Evolutionary conservation across 768 basidiomycete species (phyloP).

Genomic region (Auricularia sp.): DNA sequence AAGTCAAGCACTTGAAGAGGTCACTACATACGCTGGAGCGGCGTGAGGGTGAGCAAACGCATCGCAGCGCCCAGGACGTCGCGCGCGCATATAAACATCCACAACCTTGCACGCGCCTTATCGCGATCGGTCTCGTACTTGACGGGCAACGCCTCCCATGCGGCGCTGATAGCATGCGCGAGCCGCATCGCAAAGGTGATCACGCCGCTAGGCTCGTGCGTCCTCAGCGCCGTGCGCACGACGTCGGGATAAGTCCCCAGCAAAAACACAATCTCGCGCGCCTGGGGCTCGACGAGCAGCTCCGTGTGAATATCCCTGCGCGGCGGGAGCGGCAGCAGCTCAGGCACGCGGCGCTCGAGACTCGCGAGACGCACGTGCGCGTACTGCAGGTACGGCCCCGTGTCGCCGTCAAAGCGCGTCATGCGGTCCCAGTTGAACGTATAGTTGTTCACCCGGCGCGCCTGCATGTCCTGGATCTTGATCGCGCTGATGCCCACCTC

Average conservation of each 20-base stretch:
- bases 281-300: constrained; percentile 33
- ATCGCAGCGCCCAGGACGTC: constrained; percentile 36
- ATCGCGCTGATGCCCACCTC: constrained; percentile 38
- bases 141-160: constrained; percentile 37
- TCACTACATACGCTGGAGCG: constrained; percentile 37
- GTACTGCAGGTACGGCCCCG: constrained; percentile 42
- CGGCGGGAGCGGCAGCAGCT: constrained; percentile 22
- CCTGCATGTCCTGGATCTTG: constrained; percentile 40
- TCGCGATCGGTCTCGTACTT: constrained; percentile 21
- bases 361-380: constrained; percentile 43
- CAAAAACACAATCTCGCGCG: constrained; percentile 34
- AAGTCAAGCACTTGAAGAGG: too few species aligned
- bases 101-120: constrained; percentile 33
- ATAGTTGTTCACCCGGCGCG: constrained; percentile 34
- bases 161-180: constrained; percentile 30
- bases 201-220: constrained; percentile 32
- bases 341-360: constrained; percentile 39
- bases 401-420: constrained; percentile 45
- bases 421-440: constrained; percentile 37
- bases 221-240: constrained; percentile 30
- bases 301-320: constrained; percentile 26
- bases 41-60: constrained; percentile 35
- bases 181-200: constrained; percentile 35
- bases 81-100: constrained; percentile 35
- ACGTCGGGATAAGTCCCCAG: constrained; percentile 37